Percentiles rank a stretch among this genome's conserved stretches.
These are phyloP conservation scores for Persicaria maculosa DNA, from an alignment of 148 eudicot species.

Conservation along the genomic window DNA sequence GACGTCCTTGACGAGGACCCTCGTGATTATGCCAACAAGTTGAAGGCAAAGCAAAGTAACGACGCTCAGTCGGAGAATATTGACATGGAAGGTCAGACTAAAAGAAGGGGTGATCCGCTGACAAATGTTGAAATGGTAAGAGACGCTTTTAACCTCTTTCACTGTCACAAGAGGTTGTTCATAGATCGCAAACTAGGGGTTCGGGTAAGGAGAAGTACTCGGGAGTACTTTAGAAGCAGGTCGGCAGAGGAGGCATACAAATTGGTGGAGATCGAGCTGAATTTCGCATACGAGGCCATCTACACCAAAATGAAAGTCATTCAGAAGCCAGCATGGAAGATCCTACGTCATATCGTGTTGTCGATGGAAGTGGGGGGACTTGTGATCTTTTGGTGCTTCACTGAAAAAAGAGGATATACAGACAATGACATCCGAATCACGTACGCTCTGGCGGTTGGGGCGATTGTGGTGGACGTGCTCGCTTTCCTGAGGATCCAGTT, in stretches of 20 bases:
- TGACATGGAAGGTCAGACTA: neutral
- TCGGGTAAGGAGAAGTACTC: constrained; percentile 21
- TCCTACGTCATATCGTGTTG: constrained; percentile 17
- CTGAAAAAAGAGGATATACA: neutral
- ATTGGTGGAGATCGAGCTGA: constrained; percentile 44
- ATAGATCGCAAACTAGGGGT: constrained; percentile 33
- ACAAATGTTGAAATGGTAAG: constrained; percentile 25
- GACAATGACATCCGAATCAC: constrained; percentile 25
- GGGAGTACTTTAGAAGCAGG: constrained; percentile 36
- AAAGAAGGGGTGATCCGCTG: neutral
- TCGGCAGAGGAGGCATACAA: constrained; percentile 32
- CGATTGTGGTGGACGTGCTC: constrained; percentile 29
- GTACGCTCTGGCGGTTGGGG: constrained; percentile 14
- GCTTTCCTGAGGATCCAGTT: constrained; percentile 27
- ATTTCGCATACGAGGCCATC: constrained; percentile 35
- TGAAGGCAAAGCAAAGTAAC: too few species aligned
- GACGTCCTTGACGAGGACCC: neutral
- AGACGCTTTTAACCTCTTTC: constrained; percentile 24
- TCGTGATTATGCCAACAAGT: neutral
- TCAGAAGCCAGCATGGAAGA: constrained; percentile 12
- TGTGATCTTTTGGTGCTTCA: constrained; percentile 14
- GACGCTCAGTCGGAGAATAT: too few species aligned
- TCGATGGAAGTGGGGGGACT: constrained; percentile 13
- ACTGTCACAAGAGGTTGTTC: constrained; percentile 36
- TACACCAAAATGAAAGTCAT: constrained; percentile 36